Evolutionary conservation across 257 asterid species (phyloP), one percentile per base, ranked within the genome.

Genomic region (Ajuga chamaepitys): DNA sequence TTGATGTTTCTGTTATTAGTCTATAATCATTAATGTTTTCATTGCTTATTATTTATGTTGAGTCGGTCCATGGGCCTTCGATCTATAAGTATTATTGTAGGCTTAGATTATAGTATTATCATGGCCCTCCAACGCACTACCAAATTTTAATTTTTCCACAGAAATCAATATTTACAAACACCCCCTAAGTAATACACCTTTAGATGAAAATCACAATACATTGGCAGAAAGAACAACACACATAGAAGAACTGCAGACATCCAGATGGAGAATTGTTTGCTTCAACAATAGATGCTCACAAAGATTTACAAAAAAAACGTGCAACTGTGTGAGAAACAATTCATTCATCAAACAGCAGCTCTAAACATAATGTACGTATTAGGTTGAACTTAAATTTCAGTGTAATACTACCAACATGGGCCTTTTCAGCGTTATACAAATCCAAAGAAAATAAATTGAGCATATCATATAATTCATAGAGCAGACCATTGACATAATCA

Each of bases 401-500:
- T 37, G 35, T 28, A 51, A 50, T 60, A 14, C 13, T 8, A 9
- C 4, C 34, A n/a, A n/a, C 41, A 62, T 16, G 38, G 17, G 52
- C 45, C 20, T 50, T 61, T 52, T 8, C 14, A 30, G 55, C 50
- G 57, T 37, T 64, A 34, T 35, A 26, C 18, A 67, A 61, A 60
- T 34, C 42, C 28, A 14, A 46, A 62, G 70, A 6, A 41, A 26
- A 52, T 48, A 57, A 74, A 25, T 9, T 25, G 52, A 66, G 54
- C 57, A 12, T 26, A 41, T 3, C 11, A 12, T 71, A 41, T 57
- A 38, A 47, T 48, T 58, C 12, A 57, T 59, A 9, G 12, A 66
- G 64, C 1, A 32, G 67, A 26, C 22, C 51, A 69, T 30, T 59
- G 28, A 48, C 21, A 32, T 12, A 9, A 3, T 32, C 16, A 37